Evolutionary conservation across 495 filamentous ascomycete genomes (phyloP).

Genomic region (Umbilicaria muhlenbergii): DNA sequence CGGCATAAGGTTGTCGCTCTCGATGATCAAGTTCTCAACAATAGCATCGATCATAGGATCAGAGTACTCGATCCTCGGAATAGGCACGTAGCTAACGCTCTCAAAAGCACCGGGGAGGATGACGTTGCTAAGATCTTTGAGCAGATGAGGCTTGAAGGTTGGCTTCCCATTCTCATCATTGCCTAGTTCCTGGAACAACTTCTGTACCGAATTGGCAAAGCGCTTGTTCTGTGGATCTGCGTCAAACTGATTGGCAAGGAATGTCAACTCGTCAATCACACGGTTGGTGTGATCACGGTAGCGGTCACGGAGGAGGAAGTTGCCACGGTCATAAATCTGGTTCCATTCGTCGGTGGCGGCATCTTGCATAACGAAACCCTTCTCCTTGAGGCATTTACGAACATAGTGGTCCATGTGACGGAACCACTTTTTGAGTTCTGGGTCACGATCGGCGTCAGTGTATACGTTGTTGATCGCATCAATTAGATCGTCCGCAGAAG

Average conservation of each 20-base stretch:
- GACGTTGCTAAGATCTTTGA: constrained; percentile 77
- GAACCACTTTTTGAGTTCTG: constrained; percentile 85
- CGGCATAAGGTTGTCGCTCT: constrained; percentile 93
- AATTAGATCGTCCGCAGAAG: constrained; percentile 73
- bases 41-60: constrained; percentile 76
- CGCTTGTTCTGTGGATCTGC: constrained; percentile 70
- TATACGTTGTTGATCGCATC: constrained; percentile 79
- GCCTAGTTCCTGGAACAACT: constrained; percentile 77
- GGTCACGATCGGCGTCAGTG: constrained; percentile 76
- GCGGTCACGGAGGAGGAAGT: constrained; percentile 75
- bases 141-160: constrained; percentile 76
- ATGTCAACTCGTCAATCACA: constrained; percentile 78
- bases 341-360: constrained; percentile 72
- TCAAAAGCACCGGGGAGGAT: constrained; percentile 78
- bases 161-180: constrained; percentile 72
- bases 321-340: constrained; percentile 67
- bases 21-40: constrained; percentile 85
- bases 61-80: constrained; percentile 86
- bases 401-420: constrained; percentile 59
- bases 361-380: constrained; percentile 83
- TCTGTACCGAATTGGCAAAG: constrained; percentile 59
- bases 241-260: constrained; percentile 77
- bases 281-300: constrained; percentile 81
- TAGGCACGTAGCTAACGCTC: constrained; percentile 77
- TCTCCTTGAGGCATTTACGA: constrained; percentile 68